Percentiles rank a stretch among this genome's conserved stretches.
phyloP scores from a whole-genome alignment of 768 basidiomycete species.

The Russula foetens region DNA sequence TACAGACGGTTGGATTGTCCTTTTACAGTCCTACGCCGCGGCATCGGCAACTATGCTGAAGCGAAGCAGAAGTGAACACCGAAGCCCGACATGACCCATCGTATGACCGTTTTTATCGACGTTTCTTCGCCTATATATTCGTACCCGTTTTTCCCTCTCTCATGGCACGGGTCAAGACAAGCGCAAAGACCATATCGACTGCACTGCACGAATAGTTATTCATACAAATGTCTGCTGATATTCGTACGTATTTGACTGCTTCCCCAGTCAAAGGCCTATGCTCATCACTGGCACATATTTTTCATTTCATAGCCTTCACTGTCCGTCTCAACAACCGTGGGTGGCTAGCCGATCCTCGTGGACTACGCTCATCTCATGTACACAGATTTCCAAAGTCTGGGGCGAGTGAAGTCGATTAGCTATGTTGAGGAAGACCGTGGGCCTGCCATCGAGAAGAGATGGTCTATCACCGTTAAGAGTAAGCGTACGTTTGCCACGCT shows the following conservation, averaged over 20 bases:
- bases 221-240: background rate
- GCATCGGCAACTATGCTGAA: background rate
- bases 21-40: background rate
- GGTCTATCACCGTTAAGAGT: conserved; percentile 10
- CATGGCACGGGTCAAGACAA: background rate
- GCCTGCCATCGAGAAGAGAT: conserved; percentile 2
- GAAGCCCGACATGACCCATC: background rate
- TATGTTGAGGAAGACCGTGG: conserved; percentile 12
- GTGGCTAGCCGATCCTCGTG: background rate
- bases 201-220: background rate
- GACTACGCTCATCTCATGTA: background rate
- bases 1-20: background rate
- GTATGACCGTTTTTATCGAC: background rate
- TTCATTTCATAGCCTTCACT: conserved; percentile 1
- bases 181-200: background rate
- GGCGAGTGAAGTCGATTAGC: background rate
- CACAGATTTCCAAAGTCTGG: conserved; percentile 10
- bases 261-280: background rate
- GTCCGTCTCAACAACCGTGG: conserved; percentile 19
- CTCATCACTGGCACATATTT: background rate
- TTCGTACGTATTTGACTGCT: background rate
- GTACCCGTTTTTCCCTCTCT: background rate
- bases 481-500: conserved; percentile 18
- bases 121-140: conserved; percentile 1
- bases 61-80: background rate